Evolutionary conservation across 306 rosid species (phyloP), one percentile per base, ranked within the genome.

Genomic region (Oemleria cerasiformis): DNA sequence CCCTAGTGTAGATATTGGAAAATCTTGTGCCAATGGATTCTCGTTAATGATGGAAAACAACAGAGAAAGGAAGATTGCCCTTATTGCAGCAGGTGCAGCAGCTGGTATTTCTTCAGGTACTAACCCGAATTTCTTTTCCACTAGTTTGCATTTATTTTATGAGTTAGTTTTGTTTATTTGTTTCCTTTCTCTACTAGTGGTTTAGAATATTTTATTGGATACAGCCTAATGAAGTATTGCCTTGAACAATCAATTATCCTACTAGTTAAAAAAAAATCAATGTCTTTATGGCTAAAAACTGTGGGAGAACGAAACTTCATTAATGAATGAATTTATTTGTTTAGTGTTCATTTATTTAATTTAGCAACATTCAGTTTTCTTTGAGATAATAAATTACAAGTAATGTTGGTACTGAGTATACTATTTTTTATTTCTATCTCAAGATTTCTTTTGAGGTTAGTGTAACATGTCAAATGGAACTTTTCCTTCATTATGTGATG

Each of bases 71-170:
- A 85, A 68, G 83, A 91, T 89, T 72, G 99, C 99, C 63, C 97
- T 94, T 70, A 86, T 94, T 82, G 99, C 99, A 51, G 99, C 99
- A 38, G 99, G 99, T 67, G 99, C 97, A 41, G 97, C 96, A 0
- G 97, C 97, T 51, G 97, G 97, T 68, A 94, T 94, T 76, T 84
- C 97, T 81, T 94, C 96, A 79, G 97, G 98, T 93, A 81, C 25
- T 88, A 80, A 20, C 65, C 41, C 47, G 53, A 53, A 54, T 54
- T 71, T 72, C 66, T 65, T 71, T 57, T 61, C 47, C 30, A 16
- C 66, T 63, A 74, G 63, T 73, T 73, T 79, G 75, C 76, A 48
- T 53, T 42, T 68, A 63, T 73, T 6, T 43, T 59, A 21, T 41
- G 39, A 39, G 30, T 40, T 42, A 73, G 62, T 61, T 75, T 43